Base-by-base conservation (phyloP, 208 protist genomes). In the Leishmania tropica region DNA sequence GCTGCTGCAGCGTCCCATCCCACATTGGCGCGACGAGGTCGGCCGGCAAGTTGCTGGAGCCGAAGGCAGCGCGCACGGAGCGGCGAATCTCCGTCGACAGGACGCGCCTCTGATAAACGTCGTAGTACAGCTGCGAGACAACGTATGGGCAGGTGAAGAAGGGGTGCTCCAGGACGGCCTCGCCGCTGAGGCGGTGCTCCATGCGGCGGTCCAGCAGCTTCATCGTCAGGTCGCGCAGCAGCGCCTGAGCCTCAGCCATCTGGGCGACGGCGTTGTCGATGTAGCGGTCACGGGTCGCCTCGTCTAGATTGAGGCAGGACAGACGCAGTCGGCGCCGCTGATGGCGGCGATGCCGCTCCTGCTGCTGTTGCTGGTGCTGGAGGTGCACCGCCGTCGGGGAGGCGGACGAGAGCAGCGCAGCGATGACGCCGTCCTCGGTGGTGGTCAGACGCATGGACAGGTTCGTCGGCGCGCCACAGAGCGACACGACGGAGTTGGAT, bases 61-160 rank as follows among this genome's bases (percentile, higher is more conserved):
- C 65, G 21, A 72, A 2, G 51, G 48, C 73, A 24, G 40, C n/a
- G 11, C 37, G 51, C 42, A 68, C 24, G 35, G 15, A 51, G 11
- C 75, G 73, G 64, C 75, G 75, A 53, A 83, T 28, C 53, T 80
- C 56, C 35, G 73, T 80, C 62, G 24, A 3, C 19, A 83, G 65
- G 45, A 78, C 54, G 28, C 85, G 83, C 67, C 88, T 74, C 35
- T 85, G 73, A n/a, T 87, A 83, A 40, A 88, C 84, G 17, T 58
- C 60, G 80, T 93, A 89, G 81, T 96, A 97, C 54, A 97, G 78
- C 85, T 96, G 89, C 42, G 93, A 94, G 35, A 86, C 83, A 56
- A 95, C 80, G 83, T 97, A 97, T 15, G 76, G 17, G 81, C 93
- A 96, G 37, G 86, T 87, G 84, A 97, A 97, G 85, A 97, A 97